These are phyloP conservation scores for Pseudogymnoascus sp. DNA, from an alignment of 2,329 filamentous ascomycete species.

Conservation along the genomic window DNA sequence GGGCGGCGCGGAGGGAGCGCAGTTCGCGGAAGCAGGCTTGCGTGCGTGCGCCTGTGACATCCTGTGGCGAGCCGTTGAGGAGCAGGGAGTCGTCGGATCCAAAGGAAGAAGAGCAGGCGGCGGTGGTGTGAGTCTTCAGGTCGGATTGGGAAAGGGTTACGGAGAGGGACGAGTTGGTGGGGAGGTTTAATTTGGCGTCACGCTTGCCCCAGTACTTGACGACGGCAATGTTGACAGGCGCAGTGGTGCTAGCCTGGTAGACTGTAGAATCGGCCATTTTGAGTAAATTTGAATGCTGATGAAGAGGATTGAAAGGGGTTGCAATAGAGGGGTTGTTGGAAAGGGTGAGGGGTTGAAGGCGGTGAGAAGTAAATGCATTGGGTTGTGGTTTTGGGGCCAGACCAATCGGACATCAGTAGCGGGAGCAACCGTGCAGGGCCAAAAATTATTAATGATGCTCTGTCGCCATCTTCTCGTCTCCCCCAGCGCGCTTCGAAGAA, in stretches of 20 bases:
- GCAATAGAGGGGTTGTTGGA: conserved; percentile 1
- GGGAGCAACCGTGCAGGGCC: conserved; percentile 5
- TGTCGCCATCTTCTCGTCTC: background rate
- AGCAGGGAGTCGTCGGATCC: conserved; percentile 61
- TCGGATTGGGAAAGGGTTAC: conserved; percentile 93
- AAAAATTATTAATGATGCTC: conserved; percentile 5
- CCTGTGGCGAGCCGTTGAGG: conserved; percentile 75
- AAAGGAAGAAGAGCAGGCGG: conserved; percentile 74
- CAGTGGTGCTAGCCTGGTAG: conserved; percentile 90
- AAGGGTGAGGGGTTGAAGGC: conserved; percentile 1
- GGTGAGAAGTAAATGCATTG: background rate
- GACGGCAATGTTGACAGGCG: conserved; percentile 95
- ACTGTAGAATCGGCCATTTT: conserved; percentile 39
- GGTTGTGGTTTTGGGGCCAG: background rate
- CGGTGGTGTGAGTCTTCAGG: conserved; percentile 91
- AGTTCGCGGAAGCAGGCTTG: conserved; percentile 89
- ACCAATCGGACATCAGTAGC: conserved; percentile 2
- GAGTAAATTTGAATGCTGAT: conserved; percentile 5
- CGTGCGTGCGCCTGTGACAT: conserved; percentile 81
- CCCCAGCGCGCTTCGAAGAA: background rate
- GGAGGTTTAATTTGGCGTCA: conserved; percentile 86
- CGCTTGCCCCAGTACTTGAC: conserved; percentile 99
- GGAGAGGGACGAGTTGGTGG: conserved; percentile 94
- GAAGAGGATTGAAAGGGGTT: background rate
- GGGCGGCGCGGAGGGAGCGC: conserved; percentile 62